Evolutionary conservation across 1,139 yeast species (phyloP), one percentile per base, ranked within the genome.

Genomic region (Torulaspora globosa): DNA sequence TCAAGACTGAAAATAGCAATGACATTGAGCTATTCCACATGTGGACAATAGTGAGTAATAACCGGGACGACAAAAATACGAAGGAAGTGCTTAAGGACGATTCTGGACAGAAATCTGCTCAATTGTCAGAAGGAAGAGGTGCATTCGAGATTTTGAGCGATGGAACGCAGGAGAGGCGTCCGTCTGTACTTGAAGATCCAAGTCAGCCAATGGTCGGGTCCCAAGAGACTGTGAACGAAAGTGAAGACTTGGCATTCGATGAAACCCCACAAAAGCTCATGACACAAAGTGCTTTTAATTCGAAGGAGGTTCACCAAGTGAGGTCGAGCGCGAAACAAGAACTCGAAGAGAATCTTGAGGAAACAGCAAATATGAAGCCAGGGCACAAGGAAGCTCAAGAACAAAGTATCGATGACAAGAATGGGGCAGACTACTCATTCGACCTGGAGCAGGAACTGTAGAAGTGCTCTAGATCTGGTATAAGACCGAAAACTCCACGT

Each of bases 1-100:
- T 75, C 16, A 70, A 74, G 14, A 74, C 66, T 15, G 62, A 62
- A 16, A 65, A 59, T 29, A 59, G 62, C 28, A 56, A 47, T 35
- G 54, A 60, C 7, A 53, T 57, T 15, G 58, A 55, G 19, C 50
- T 58, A 2, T 51, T 56, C 28, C 36, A 48, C 5, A 47, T 55
- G 5, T 63, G 68, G 68, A 48, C 19, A 12, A 36, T 36, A 7
- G 37, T 36, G 10, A 18, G 15, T 24, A n/a, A 21, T 12, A 37
- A 31, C 5, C 18, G 2, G 16, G 19, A 34, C 16, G 39, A 11
- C 28, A 16, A 23, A 10, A n/a, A 36, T 5, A 15, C 9, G 12
- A 16, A 41, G 11, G 10, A 27, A 18, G 15, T 27, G 27, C 15
- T 30, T 11, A 15, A 30, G 18, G 34, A 10, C 2, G 18, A 9